These are phyloP conservation scores for Russula emetica DNA, from an alignment of 768 basidiomycete genomes.

Conservation along the genomic window DNA sequence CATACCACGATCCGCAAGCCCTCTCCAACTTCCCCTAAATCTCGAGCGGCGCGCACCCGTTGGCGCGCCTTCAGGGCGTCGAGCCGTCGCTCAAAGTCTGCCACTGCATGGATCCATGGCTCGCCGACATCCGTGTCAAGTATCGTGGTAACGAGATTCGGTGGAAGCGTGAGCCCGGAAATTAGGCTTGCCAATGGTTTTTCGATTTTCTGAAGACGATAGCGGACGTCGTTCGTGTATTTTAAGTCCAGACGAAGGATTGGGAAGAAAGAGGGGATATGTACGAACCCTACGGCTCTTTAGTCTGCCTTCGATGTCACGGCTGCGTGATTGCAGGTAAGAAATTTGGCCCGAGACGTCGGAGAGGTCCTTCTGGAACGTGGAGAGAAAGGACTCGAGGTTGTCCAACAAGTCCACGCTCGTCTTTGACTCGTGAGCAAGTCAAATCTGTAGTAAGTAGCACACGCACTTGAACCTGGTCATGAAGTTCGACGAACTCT, in stretches of 20 bases:
- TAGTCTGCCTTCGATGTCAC: slow-evolving; percentile 83
- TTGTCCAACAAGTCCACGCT: slow-evolving; percentile 83
- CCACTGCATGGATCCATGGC: slow-evolving; percentile 78
- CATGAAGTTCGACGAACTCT: slow-evolving; percentile 85
- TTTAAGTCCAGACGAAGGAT: neutral
- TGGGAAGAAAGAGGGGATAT: slow-evolving; percentile 5
- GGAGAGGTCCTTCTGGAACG: slow-evolving; percentile 91
- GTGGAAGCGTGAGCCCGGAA: slow-evolving; percentile 77
- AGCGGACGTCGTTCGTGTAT: slow-evolving; percentile 7
- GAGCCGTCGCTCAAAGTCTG: slow-evolving; percentile 75
- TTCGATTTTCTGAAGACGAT: slow-evolving; percentile 68
- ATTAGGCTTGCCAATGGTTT: slow-evolving; percentile 79
- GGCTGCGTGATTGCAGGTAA: slow-evolving; percentile 85
- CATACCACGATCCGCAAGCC: slow-evolving; percentile 82
- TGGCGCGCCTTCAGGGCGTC: slow-evolving; percentile 64
- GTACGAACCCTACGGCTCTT: slow-evolving; percentile 76
- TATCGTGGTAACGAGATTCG: slow-evolving; percentile 66
- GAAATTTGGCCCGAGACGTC: slow-evolving; percentile 96
- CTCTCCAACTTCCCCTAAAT: slow-evolving; percentile 78
- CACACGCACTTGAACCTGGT: slow-evolving; percentile 71
- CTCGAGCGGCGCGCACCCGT: slow-evolving; percentile 82
- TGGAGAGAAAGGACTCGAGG: slow-evolving; percentile 86
- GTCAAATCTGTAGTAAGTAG: neutral
- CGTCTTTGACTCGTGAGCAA: slow-evolving; percentile 47
- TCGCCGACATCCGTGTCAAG: slow-evolving; percentile 84